These are phyloP conservation scores for Tubosaeta brunneosetosa DNA, from an alignment of 768 basidiomycete species.

Conservation along the genomic window DNA sequence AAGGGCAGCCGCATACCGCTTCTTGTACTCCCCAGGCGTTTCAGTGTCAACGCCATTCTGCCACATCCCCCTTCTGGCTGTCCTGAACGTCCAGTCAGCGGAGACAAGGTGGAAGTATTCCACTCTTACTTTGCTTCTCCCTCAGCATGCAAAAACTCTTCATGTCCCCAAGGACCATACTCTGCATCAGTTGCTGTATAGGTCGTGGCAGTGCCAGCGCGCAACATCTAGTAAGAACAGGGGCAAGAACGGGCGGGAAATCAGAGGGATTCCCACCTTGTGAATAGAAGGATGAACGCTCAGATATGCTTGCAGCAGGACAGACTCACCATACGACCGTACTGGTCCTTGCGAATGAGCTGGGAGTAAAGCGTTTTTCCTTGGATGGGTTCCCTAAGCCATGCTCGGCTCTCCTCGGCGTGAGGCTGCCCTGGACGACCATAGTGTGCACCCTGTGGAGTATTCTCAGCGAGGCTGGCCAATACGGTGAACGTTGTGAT, in stretches of 20 bases:
- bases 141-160: constrained; percentile 58
- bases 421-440: constrained; percentile 77
- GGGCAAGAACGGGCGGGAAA: constrained; percentile 50
- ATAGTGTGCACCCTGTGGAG: constrained; percentile 67
- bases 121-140: constrained; percentile 55
- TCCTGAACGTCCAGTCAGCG: constrained; percentile 33
- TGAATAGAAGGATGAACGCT: not conserved
- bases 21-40: constrained; percentile 79
- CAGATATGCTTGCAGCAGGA: no score
- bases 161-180: constrained; percentile 67
- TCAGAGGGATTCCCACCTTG: constrained; percentile 64
- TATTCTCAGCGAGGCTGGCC: not conserved
- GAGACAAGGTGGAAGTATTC: not conserved
- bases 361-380: constrained; percentile 68
- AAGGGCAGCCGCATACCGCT: constrained; percentile 41
- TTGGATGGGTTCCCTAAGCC: constrained; percentile 56
- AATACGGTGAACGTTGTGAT: not conserved
- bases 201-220: constrained; percentile 67
- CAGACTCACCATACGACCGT: constrained; percentile 66
- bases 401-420: constrained; percentile 65
- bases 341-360: constrained; percentile 74
- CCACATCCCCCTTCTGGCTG: constrained; percentile 74
- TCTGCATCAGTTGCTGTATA: constrained; percentile 79
- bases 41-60: constrained; percentile 48
- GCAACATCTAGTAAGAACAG: constrained; percentile 69